Conservation (phyloP, 768 basidiomycete species). For the Podaxis pistillaris region DNA sequence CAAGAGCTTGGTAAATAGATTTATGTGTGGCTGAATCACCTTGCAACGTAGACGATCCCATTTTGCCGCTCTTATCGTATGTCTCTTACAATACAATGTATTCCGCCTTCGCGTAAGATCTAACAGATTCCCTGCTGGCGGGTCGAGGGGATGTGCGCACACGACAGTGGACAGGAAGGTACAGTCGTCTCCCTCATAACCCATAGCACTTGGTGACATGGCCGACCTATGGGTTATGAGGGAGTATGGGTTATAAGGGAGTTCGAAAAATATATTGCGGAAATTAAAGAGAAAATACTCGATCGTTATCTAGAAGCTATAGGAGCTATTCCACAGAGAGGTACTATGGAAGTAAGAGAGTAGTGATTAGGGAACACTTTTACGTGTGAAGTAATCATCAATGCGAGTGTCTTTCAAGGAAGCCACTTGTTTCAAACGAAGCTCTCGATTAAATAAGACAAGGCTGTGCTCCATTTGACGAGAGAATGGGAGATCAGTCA, state of each 20-base stretch:
- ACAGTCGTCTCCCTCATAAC: neutral
- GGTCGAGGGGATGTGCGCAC: no score
- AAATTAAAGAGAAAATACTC: neutral
- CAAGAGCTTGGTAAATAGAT: neutral
- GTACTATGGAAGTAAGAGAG: neutral
- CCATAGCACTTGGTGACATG: neutral
- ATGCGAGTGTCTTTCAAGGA: neutral
- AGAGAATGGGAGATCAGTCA: neutral
- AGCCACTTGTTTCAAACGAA: neutral
- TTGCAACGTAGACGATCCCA: neutral
- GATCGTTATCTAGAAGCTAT: neutral
- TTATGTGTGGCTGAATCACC: neutral
- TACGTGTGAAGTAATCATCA: neutral
- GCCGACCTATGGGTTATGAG: neutral
- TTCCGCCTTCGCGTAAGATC: no score
- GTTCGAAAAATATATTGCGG: neutral
- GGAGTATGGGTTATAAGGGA: neutral
- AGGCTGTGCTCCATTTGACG: neutral
- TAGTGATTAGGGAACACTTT: neutral
- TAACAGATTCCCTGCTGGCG: no score
- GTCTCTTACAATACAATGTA: no score
- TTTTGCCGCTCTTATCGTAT: no score
- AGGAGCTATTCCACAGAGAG: neutral
- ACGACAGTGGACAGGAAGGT: no score
- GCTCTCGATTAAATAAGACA: neutral